Base-by-base conservation (phyloP, 306 rosid genomes). In the Abrus precatorius region DNA sequence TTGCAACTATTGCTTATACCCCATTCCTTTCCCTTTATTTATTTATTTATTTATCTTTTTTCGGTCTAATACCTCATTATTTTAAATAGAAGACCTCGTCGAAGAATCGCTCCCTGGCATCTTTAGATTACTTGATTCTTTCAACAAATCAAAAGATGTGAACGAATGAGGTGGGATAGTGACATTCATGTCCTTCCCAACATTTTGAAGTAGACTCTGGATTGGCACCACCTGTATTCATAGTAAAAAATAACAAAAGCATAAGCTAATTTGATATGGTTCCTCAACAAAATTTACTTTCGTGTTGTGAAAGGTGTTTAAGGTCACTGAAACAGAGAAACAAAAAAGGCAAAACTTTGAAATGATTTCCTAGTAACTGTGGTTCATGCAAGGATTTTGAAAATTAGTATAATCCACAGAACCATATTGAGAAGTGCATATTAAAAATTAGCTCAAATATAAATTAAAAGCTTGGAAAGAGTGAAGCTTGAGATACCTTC, bases 121-220 rank as follows among this genome's bases (percentile, higher is more conserved):
- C 82, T 72, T 63, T 80, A 90, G 67, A 45, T 53, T 6, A 72
- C 57, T 88, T n/a, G 94, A 83, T 81, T 75, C 80, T 66, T 80
- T 88, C 63, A 84, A 76, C 62, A 95, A 79, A 83, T 95, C 99
- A 84, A 89, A 79, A 59, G 93, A 91, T 60, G 92, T 85, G 82
- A 95, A 67, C 12, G 99, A 95, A 82, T 54, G 84, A 3, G 99
- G 88, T 11, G 83, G 83, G 30, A 91, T 44, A 34, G 12, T 28
- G 1, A 73, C 86, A 27, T 71, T 83, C 86, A 93, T 79, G 55
- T 89, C 87, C 76, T 83, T 60, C 38, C 89, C 98, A 65, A 85
- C 84, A 43, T 68, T 67, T 77, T 86, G 80, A n/a, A 93, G 84
- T n/a, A 14, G 44, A 84, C 72, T 78, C 74, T 7, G 67, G 14